phyloP scores from a whole-genome alignment of 345 rosid species.

The Brassica incana region DNA sequence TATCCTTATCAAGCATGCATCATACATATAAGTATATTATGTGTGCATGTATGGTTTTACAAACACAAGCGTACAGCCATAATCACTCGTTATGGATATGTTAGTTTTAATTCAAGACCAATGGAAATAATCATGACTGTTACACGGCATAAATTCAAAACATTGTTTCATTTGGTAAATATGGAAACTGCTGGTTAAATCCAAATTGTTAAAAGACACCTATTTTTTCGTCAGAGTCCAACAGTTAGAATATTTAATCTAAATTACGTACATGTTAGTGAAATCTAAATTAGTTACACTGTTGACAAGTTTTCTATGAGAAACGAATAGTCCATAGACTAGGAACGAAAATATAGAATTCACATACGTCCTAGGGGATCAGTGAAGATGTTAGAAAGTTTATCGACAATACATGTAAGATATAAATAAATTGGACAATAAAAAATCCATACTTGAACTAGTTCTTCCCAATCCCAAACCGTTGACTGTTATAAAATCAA shows the following conservation, averaged over 20 bases:
- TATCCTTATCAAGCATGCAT: conserved; percentile 37
- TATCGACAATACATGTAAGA: not conserved
- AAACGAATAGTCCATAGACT: not conserved
- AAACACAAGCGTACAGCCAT: conserved; percentile 25
- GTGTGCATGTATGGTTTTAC: conserved; percentile 17
- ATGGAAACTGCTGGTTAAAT: not conserved
- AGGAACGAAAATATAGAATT: not conserved
- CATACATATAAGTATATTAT: conserved; percentile 14
- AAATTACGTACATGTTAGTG: not conserved
- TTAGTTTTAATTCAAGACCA: conserved; percentile 27
- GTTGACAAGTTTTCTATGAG: not conserved
- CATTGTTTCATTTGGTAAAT: not conserved
- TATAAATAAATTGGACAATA: not conserved
- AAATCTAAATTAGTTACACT: not conserved
- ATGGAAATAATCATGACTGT: conserved; percentile 33
- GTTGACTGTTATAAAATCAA: not conserved
- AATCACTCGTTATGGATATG: conserved; percentile 34
- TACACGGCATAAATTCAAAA: not conserved
- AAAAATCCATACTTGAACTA: not conserved
- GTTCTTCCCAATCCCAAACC: not conserved
- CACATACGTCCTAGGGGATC: not conserved
- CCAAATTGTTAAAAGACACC: not conserved
- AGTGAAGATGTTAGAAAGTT: not conserved
- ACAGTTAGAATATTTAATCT: not conserved
- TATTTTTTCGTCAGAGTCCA: not conserved